These are phyloP conservation scores for Lablab purpureus DNA, from an alignment of 306 rosid species.

Conservation along the genomic window DNA sequence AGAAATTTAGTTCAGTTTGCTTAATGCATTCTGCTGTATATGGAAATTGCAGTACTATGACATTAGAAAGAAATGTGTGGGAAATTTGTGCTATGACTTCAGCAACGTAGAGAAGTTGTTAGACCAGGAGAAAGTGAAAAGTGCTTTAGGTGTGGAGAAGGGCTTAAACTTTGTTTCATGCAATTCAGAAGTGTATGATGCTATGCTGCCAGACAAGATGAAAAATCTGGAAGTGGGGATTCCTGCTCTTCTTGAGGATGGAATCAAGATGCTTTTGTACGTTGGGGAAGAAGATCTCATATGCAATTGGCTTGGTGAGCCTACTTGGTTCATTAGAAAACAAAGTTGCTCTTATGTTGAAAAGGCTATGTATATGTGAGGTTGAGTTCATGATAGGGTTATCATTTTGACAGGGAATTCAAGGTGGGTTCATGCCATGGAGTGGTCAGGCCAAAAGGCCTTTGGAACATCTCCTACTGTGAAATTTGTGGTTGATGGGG, in stretches of 20 bases:
- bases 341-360: not conserved
- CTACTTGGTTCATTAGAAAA: not conserved
- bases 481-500: slow-evolving; percentile 40
- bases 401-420: slow-evolving; percentile 70
- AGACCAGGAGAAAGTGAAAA: not conserved
- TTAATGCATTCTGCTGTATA: not conserved
- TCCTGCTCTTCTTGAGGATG: slow-evolving; percentile 49
- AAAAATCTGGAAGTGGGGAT: slow-evolving; percentile 70
- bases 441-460: slow-evolving; percentile 76
- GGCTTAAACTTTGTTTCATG: not conserved
- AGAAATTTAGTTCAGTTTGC: not conserved
- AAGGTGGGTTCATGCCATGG: slow-evolving; percentile 87
- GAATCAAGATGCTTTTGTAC: not conserved
- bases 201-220: not conserved
- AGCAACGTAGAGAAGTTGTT: not conserved
- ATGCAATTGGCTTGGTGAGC: slow-evolving; percentile 10
- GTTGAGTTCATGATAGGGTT: not conserved
- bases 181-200: not conserved
- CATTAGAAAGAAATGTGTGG: slow-evolving; percentile 76
- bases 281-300: not conserved
- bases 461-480: slow-evolving; percentile 52
- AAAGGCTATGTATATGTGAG: not conserved
- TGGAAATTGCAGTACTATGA: slow-evolving; percentile 75
- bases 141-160: not conserved
- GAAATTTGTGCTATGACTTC: not conserved